phyloP scores from a whole-genome alignment of 805 yeast species.

The Scheffersomyces stipitis region DNA sequence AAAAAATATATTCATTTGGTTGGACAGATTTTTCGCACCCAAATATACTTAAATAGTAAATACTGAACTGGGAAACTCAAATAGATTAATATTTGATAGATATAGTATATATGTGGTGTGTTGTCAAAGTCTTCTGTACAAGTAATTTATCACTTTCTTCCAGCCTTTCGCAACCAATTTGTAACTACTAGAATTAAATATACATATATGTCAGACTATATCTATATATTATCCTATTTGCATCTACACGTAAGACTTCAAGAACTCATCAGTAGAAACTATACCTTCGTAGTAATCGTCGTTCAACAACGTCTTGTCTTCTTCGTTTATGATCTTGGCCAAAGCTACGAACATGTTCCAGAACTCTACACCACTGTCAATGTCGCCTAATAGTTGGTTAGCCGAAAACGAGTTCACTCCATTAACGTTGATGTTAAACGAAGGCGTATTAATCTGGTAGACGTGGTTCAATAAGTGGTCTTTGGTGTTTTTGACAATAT shows the following conservation, averaged over 20 bases:
- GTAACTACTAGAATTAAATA: no score
- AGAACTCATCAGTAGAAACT: constrained; percentile 30
- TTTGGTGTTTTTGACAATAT: constrained; percentile 22
- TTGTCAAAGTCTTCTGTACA: no score
- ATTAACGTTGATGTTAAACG: constrained; percentile 42
- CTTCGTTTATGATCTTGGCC: constrained; percentile 21
- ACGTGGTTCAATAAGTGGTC: constrained; percentile 36
- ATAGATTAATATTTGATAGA: no score
- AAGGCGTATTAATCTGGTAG: constrained; percentile 36
- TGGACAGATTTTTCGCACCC: no score
- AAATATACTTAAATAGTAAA: no score
- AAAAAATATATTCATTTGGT: no score
- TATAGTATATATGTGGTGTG: no score
- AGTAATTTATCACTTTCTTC: no score
- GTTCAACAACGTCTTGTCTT: constrained; percentile 25
- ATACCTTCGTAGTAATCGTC: constrained; percentile 22
- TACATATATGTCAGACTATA: no score
- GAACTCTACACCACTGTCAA: constrained; percentile 30
- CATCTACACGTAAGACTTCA: constrained; percentile 21
- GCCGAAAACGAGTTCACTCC: constrained; percentile 40
- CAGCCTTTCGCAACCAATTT: no score
- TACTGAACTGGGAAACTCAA: no score
- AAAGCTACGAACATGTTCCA: constrained; percentile 36
- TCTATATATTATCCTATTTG: no score
- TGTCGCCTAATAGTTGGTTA: constrained; percentile 30